phyloP scores from a whole-genome alignment of 2,329 filamentous ascomycete species.

The Alternaria triticina region DNA sequence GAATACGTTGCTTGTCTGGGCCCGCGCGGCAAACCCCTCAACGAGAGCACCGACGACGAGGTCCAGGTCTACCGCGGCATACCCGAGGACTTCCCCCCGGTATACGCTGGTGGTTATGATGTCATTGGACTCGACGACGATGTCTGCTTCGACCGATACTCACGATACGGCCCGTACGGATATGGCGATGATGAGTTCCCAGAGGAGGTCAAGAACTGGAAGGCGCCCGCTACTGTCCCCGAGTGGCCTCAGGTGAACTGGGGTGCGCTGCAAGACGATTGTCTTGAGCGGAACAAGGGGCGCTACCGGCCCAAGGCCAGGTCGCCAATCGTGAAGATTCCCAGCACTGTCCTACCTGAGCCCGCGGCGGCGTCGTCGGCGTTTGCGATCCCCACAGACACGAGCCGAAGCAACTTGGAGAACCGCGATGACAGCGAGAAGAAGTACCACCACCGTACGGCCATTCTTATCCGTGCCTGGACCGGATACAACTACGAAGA shows the following conservation, averaged over 20 bases:
- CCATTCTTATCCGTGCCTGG: constrained; percentile 55
- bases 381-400: constrained; percentile 37
- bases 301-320: constrained; percentile 60
- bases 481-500: constrained; percentile 55
- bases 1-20: constrained; percentile 70
- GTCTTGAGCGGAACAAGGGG: constrained; percentile 68
- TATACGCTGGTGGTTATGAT: constrained; percentile 47
- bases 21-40: constrained; percentile 59
- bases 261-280: constrained; percentile 72
- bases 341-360: constrained; percentile 35
- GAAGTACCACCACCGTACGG: constrained; percentile 53
- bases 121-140: constrained; percentile 54
- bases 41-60: constrained; percentile 66
- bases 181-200: constrained; percentile 58
- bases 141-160: constrained; percentile 69
- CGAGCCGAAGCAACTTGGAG: constrained; percentile 37
- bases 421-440: constrained; percentile 24
- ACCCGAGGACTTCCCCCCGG: constrained; percentile 53
- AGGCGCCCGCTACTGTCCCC: constrained; percentile 46
- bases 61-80: constrained; percentile 66
- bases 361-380: constrained; percentile 35
- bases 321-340: constrained; percentile 40
- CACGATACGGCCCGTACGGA: constrained; percentile 63
- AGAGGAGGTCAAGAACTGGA: constrained; percentile 55
- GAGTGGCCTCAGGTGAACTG: constrained; percentile 72